Percentiles rank a stretch among this genome's conserved stretches.
These are phyloP conservation scores for Clarireedia paspali DNA, from an alignment of 2,329 filamentous ascomycete genomes.

Conservation along the genomic window DNA sequence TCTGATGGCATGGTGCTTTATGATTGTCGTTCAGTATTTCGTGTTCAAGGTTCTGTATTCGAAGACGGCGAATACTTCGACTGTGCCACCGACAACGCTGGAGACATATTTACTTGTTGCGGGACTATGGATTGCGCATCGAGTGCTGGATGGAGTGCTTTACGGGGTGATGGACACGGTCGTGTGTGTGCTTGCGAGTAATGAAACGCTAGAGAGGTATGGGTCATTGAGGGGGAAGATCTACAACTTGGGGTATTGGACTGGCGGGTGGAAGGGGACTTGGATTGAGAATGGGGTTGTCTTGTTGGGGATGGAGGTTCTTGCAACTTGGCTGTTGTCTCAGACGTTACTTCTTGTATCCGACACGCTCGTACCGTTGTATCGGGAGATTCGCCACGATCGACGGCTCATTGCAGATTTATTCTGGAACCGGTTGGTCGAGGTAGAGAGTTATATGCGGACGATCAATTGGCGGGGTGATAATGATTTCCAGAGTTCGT, in stretches of 20 bases:
- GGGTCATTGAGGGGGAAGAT: background rate
- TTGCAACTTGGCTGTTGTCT: background rate
- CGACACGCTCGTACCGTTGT: background rate
- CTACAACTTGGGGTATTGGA: conserved; percentile 1
- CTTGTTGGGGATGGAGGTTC: background rate
- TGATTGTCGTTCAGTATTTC: conserved; percentile 3
- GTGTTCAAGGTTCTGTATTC: background rate
- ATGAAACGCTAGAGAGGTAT: background rate
- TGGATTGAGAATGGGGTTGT: background rate
- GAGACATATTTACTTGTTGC: background rate
- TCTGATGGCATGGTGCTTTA: background rate
- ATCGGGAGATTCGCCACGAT: background rate
- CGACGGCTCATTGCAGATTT: background rate
- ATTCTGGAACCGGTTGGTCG: background rate
- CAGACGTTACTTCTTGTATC: background rate
- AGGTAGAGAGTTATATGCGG: background rate
- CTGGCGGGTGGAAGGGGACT: background rate
- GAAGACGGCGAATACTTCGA: background rate
- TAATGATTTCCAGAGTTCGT: background rate
- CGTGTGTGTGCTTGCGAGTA: background rate
- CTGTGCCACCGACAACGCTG: background rate
- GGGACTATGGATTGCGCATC: background rate
- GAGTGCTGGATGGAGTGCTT: background rate
- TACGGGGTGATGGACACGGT: background rate
- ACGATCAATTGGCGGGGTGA: background rate